Evolutionary conservation across 1,284 basidiomycete genomes (phyloP).

Genomic region (Sanghuangporus baumii): DNA sequence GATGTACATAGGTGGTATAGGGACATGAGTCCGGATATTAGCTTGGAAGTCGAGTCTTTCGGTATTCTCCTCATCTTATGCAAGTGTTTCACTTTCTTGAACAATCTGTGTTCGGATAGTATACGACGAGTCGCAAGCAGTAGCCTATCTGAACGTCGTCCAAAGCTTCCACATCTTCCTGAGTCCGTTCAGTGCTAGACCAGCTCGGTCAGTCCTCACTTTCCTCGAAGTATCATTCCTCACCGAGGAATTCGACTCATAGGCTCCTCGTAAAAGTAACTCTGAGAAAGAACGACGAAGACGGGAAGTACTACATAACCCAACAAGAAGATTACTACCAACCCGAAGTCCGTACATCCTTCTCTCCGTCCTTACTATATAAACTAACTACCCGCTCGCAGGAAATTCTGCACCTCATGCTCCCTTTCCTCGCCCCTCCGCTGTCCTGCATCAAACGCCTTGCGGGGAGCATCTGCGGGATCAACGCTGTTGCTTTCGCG

Average conservation of each 20-base stretch:
- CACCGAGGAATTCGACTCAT: too few relatives aligned
- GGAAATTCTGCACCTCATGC: constrained; percentile 11
- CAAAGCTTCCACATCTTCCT: constrained; percentile 51
- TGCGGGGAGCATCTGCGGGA: neutral
- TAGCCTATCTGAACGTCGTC: constrained; percentile 40
- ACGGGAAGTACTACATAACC: constrained; percentile 41
- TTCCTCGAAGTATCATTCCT: neutral
- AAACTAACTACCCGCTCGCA: neutral
- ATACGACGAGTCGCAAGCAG: constrained; percentile 35
- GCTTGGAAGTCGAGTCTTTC: constrained; percentile 36
- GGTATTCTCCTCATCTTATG: too few relatives aligned
- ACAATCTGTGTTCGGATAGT: constrained; percentile 24
- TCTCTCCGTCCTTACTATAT: neutral
- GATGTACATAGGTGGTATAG: constrained; percentile 53
- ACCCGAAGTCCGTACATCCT: constrained; percentile 37
- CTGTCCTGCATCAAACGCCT: constrained; percentile 6
- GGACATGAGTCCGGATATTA: constrained; percentile 45
- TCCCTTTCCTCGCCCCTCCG: constrained; percentile 12
- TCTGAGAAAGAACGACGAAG: constrained; percentile 30
- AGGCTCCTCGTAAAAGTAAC: constrained; percentile 41
- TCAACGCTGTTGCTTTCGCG: constrained; percentile 4
- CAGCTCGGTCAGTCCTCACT: constrained; percentile 37
- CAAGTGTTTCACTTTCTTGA: too few relatives aligned
- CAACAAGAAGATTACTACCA: constrained; percentile 61
- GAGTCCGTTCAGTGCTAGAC: constrained; percentile 40